Evolutionary conservation across 2,329 filamentous ascomycete genomes (phyloP).

Genomic region (Tolypocladium endophyticum): DNA sequence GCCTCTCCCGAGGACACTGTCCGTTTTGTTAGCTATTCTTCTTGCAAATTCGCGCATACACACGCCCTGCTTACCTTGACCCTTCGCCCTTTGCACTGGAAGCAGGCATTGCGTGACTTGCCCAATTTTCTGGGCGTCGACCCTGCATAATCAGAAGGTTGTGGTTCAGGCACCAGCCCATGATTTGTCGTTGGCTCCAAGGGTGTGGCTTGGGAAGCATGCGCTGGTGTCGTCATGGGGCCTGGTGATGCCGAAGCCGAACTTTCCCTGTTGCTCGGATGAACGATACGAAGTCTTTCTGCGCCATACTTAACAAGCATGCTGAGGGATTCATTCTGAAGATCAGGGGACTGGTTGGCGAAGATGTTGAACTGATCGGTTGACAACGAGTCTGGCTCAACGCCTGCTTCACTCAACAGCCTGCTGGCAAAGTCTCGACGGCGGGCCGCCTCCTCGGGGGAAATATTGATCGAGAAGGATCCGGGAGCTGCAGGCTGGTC

Average conservation of each 20-base stretch:
- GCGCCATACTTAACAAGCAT: slow-evolving; percentile 49
- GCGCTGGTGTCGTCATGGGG: slow-evolving; percentile 12
- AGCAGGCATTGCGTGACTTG: slow-evolving; percentile 24
- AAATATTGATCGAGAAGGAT: slow-evolving; percentile 20
- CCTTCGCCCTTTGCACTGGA: slow-evolving; percentile 22
- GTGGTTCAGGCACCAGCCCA: slow-evolving; percentile 17
- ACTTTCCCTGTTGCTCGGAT: slow-evolving; percentile 30
- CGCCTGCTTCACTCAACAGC: slow-evolving; percentile 32
- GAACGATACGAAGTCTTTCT: slow-evolving; percentile 45
- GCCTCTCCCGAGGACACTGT: slow-evolving; percentile 30
- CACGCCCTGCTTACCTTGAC: slow-evolving; percentile 22
- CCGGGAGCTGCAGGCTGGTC: slow-evolving; percentile 7
- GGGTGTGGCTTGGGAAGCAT: slow-evolving; percentile 9
- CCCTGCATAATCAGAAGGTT: slow-evolving; percentile 5
- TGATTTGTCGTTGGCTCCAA: slow-evolving; percentile 19
- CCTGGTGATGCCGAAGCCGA: slow-evolving; percentile 14
- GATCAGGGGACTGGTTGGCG: slow-evolving; percentile 45
- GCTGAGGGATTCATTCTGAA: slow-evolving; percentile 42
- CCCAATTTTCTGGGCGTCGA: slow-evolving; percentile 11
- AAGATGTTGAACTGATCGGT: slow-evolving; percentile 49
- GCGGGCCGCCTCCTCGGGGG: slow-evolving; percentile 37
- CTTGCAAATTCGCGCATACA: no score
- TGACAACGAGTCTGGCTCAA: slow-evolving; percentile 42
- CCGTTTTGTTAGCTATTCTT: slow-evolving; percentile 7
- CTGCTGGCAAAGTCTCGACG: slow-evolving; percentile 36